Conservation (phyloP, 176 grass and related monocot species). For the Poa pratensis region DNA sequence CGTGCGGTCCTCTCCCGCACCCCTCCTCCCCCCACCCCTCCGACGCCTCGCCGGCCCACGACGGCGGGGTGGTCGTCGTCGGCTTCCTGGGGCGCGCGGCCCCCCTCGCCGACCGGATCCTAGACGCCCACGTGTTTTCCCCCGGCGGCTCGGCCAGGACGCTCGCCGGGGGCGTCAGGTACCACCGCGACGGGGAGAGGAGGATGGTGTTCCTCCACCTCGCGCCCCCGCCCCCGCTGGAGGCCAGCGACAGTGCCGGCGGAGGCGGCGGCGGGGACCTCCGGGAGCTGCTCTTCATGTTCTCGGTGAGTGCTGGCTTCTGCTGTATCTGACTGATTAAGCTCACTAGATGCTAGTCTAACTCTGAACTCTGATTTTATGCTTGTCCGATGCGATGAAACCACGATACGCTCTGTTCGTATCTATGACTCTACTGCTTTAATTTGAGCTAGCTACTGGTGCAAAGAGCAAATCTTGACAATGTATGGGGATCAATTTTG, state of each 20-base stretch:
- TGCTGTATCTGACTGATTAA: neutral
- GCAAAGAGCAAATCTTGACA: neutral
- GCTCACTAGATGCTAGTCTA: neutral
- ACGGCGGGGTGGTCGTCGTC: constrained; percentile 6
- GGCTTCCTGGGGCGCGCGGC: constrained; percentile 7
- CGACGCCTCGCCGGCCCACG: neutral
- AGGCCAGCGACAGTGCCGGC: constrained; percentile 28
- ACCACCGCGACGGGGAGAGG: constrained; percentile 65
- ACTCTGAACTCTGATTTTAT: neutral
- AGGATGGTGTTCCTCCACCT: constrained; percentile 75
- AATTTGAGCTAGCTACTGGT: neutral
- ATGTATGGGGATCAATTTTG: neutral
- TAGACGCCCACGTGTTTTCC: constrained; percentile 72
- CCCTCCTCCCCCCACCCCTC: neutral
- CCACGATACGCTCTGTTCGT: neutral
- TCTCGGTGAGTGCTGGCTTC: constrained; percentile 65
- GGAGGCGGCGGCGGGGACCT: constrained; percentile 47
- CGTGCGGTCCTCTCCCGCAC: constrained; percentile 10
- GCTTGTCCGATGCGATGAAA: constrained; percentile 20
- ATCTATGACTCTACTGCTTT: neutral
- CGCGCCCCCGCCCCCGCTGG: constrained; percentile 42
- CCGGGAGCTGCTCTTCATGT: constrained; percentile 78
- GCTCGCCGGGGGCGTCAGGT: constrained; percentile 60
- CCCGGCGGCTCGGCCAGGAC: constrained; percentile 51
- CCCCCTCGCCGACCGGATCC: constrained; percentile 52